Evolutionary conservation across 2,329 filamentous ascomycete genomes (phyloP).

Genomic region (Shiraia sp.): DNA sequence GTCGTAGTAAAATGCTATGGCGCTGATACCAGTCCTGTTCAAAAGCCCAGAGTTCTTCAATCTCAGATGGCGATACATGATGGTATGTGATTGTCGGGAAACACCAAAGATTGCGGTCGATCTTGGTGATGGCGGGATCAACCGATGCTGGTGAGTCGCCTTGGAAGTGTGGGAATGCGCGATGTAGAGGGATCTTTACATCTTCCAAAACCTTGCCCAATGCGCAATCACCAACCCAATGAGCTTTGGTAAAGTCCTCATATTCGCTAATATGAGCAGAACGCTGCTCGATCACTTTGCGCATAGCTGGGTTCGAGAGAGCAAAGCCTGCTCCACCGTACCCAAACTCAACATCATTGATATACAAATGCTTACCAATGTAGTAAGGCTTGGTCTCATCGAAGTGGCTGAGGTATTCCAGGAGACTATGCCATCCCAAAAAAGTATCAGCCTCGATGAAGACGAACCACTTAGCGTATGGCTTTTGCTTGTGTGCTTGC

Average conservation of each 20-base stretch:
- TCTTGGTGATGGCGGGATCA: slow-evolving; percentile 41
- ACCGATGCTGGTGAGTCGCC: slow-evolving; percentile 49
- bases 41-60: slow-evolving; percentile 46
- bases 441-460: slow-evolving; percentile 46
- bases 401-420: slow-evolving; percentile 46
- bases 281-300: slow-evolving; percentile 38
- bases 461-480: slow-evolving; percentile 44
- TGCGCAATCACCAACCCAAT: slow-evolving; percentile 47
- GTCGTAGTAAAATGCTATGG: slow-evolving; percentile 39
- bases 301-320: slow-evolving; percentile 48
- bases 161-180: slow-evolving; percentile 51
- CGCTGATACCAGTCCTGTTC: slow-evolving; percentile 45
- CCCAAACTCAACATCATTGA: slow-evolving; percentile 50
- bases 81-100: slow-evolving; percentile 48
- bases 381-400: slow-evolving; percentile 47
- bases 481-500: slow-evolving; percentile 47
- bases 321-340: slow-evolving; percentile 53
- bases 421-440: slow-evolving; percentile 44
- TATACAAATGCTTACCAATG: slow-evolving; percentile 49
- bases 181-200: slow-evolving; percentile 39
- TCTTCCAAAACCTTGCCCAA: slow-evolving; percentile 44
- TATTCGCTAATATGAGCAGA: slow-evolving; percentile 36
- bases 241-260: slow-evolving; percentile 40
- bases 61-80: slow-evolving; percentile 42
- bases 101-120: slow-evolving; percentile 49